These are phyloP conservation scores for Emmonsiellopsis sp. DNA, from an alignment of 2,329 filamentous ascomycete genomes.

Conservation along the genomic window DNA sequence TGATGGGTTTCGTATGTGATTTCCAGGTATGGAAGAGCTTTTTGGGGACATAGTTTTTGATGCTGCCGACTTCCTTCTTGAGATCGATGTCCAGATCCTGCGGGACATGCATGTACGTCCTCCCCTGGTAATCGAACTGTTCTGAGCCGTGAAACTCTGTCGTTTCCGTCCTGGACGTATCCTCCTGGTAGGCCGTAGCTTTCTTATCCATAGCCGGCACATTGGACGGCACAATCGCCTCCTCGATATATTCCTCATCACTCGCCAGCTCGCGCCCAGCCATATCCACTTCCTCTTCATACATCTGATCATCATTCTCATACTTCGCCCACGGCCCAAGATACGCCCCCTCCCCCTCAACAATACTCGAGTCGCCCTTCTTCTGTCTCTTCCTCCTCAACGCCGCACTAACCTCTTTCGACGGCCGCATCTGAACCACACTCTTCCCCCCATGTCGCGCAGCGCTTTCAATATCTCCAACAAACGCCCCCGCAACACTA, in stretches of 20 bases:
- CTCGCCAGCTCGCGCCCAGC: slow-evolving; percentile 65
- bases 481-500: slow-evolving; percentile 31
- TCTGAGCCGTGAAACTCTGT: slow-evolving; percentile 77
- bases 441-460: slow-evolving; percentile 39
- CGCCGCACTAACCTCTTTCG: slow-evolving; percentile 61
- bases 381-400: slow-evolving; percentile 67
- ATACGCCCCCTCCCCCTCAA: slow-evolving; percentile 81
- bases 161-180: slow-evolving; percentile 62
- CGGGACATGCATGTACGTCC: slow-evolving; percentile 96
- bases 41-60: slow-evolving; percentile 89
- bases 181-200: slow-evolving; percentile 40
- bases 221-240: slow-evolving; percentile 50
- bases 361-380: slow-evolving; percentile 74
- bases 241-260: slow-evolving; percentile 72
- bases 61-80: slow-evolving; percentile 65
- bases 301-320: slow-evolving; percentile 60
- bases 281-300: slow-evolving; percentile 55
- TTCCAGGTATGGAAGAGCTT: slow-evolving; percentile 89
- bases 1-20: slow-evolving; percentile 74
- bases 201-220: slow-evolving; percentile 42
- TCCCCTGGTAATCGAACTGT: slow-evolving; percentile 84
- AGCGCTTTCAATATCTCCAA: slow-evolving; percentile 39
- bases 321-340: slow-evolving; percentile 93
- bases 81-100: slow-evolving; percentile 83
- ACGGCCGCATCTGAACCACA: slow-evolving; percentile 45